Evolutionary conservation across 2,329 filamentous ascomycete species (phyloP).

Genomic region (Arthrobotrys sinensis): DNA sequence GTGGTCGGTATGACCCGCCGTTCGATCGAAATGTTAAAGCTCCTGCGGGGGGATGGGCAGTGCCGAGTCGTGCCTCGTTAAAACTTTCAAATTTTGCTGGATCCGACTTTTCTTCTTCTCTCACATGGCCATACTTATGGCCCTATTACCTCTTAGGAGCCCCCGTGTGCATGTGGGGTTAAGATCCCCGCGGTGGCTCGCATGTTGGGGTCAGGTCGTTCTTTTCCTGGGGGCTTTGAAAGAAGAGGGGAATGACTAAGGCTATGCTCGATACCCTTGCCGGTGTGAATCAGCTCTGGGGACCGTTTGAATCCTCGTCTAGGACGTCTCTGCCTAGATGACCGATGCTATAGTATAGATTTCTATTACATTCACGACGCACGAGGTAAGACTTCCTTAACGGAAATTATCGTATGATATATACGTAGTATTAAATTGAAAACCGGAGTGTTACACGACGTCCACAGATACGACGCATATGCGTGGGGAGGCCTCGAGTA

Average conservation of each 20-base stretch:
- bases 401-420: slow-evolving; percentile 7
- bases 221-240: slow-evolving; percentile 31
- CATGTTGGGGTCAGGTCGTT: background rate
- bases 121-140: background rate
- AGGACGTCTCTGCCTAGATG: slow-evolving; percentile 22
- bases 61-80: slow-evolving; percentile 28
- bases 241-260: slow-evolving; percentile 11
- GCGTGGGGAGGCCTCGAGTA: background rate
- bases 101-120: background rate
- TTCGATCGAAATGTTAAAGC: slow-evolving; percentile 7
- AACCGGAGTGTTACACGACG: slow-evolving; percentile 13
- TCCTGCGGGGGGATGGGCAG: slow-evolving; percentile 30
- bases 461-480: background rate
- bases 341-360: slow-evolving; percentile 1
- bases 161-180: background rate
- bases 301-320: slow-evolving; percentile 4
- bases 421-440: background rate
- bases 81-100: slow-evolving; percentile 7
- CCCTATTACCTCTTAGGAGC: background rate
- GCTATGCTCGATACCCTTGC: slow-evolving; percentile 32
- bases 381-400: background rate
- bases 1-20: slow-evolving; percentile 12
- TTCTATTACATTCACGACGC: background rate
- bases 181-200: slow-evolving; percentile 2
- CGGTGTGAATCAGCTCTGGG: background rate